Evolutionary conservation across 371 early-diverging fungal genomes (phyloP).

Genomic region (Lichtheimia hyalospora): DNA sequence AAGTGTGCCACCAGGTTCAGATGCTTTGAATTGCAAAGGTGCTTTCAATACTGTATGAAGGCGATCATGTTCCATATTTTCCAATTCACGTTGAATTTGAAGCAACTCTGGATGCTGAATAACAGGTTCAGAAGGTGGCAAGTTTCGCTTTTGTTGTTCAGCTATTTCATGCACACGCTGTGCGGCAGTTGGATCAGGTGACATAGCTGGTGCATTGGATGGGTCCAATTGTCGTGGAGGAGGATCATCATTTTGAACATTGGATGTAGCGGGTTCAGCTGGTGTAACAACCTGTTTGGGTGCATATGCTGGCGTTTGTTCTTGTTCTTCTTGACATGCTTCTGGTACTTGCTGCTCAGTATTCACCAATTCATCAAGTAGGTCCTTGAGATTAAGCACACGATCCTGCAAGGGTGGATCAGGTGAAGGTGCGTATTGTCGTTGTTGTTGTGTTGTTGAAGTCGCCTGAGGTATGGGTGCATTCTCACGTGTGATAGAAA

Average conservation of each 20-base stretch:
- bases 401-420: slow-evolving; percentile 11
- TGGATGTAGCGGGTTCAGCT: slow-evolving; percentile 5
- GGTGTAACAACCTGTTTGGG: slow-evolving; percentile 9
- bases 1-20: slow-evolving; percentile 5
- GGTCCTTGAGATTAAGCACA: slow-evolving; percentile 13
- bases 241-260: background rate
- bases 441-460: background rate
- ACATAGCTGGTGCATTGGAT: background rate
- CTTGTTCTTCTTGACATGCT: background rate
- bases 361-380: slow-evolving; percentile 15
- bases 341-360: background rate
- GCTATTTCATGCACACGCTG: slow-evolving; percentile 11
- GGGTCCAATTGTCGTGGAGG: background rate
- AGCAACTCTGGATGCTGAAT: slow-evolving; percentile 11
- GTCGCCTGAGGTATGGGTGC: slow-evolving; percentile 1
- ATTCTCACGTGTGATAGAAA: slow-evolving; percentile 1
- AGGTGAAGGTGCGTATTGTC: background rate
- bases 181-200: background rate
- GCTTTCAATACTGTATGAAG: slow-evolving; percentile 16
- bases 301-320: slow-evolving; percentile 2
- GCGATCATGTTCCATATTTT: slow-evolving; percentile 20
- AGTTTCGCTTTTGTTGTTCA: slow-evolving; percentile 10
- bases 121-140: slow-evolving; percentile 8
- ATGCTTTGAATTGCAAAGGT: slow-evolving; percentile 23
- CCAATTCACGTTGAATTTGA: slow-evolving; percentile 25